These are phyloP conservation scores for Lentinus brumalis DNA, from an alignment of 768 basidiomycete genomes.

Conservation along the genomic window DNA sequence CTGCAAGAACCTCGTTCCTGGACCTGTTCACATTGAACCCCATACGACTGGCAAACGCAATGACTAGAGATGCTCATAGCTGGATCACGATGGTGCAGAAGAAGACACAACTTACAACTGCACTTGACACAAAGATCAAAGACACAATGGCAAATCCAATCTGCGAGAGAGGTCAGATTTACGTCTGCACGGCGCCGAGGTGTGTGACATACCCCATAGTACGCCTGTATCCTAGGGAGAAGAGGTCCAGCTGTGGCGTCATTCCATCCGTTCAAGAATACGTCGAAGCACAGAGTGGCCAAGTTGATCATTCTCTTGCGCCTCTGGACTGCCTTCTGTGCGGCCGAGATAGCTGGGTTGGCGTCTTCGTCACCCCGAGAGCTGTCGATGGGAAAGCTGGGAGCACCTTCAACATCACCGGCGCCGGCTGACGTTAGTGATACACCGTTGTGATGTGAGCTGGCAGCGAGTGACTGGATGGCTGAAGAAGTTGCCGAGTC, in stretches of 20 bases:
- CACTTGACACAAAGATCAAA: slow-evolving; percentile 56
- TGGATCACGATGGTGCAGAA: no score
- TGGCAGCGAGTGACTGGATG: no score
- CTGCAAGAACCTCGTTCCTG: no score
- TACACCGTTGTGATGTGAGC: no score
- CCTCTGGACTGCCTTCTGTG: slow-evolving; percentile 16
- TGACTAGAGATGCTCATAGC: background rate
- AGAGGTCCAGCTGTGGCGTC: slow-evolving; percentile 76
- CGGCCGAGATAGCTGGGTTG: slow-evolving; percentile 21
- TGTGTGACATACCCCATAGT: slow-evolving; percentile 42
- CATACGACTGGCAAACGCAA: background rate
- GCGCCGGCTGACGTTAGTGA: no score
- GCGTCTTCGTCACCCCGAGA: slow-evolving; percentile 2
- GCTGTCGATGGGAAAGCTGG: no score
- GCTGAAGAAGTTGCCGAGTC: no score
- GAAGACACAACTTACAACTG: slow-evolving; percentile 25
- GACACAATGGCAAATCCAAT: slow-evolving; percentile 58
- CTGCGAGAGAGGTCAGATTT: slow-evolving; percentile 25
- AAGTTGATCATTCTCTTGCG: slow-evolving; percentile 45
- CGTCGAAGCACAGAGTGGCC: slow-evolving; percentile 53
- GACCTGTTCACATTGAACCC: background rate
- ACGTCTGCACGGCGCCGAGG: background rate
- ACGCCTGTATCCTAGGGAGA: slow-evolving; percentile 66
- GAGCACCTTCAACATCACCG: no score
- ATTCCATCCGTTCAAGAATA: slow-evolving; percentile 75